Conservation (phyloP, 306 rosid species). For the Pyrus communis region DNA sequence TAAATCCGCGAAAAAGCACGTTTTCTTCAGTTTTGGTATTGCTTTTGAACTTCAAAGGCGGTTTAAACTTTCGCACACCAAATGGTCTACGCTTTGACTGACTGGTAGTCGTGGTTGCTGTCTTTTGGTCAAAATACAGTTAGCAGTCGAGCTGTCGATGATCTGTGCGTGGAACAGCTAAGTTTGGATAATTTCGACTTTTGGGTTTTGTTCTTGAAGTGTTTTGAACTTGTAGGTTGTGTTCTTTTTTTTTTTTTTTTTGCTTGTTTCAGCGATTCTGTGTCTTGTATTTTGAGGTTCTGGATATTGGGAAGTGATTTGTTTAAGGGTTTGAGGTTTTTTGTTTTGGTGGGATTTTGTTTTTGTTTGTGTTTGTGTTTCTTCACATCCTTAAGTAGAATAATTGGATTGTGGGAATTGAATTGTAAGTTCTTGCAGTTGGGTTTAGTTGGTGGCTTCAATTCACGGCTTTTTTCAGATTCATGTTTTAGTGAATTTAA, state of each 20-base stretch:
- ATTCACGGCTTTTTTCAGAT: not conserved
- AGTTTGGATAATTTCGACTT: not conserved
- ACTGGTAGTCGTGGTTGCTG: not conserved
- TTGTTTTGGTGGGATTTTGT: constrained; percentile 3
- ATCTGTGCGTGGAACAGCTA: not conserved
- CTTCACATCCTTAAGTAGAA: not conserved
- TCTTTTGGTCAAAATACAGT: not conserved
- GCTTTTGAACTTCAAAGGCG: not conserved
- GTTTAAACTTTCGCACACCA: constrained; percentile 2
- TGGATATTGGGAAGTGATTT: not conserved
- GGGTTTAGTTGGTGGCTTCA: not conserved
- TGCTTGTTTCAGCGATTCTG: not conserved
- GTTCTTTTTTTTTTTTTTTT: not conserved
- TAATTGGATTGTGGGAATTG: constrained; percentile 10
- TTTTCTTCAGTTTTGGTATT: not conserved
- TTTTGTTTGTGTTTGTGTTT: not conserved
- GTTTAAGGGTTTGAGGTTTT: not conserved
- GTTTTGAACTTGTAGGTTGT: constrained; percentile 1
- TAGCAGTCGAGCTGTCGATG: not conserved
- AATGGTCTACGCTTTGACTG: constrained; percentile 14
- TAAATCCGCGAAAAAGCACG: not conserved
- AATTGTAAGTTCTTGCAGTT: not conserved
- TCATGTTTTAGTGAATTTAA: not conserved
- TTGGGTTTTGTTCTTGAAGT: not conserved
- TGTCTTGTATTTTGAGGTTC: not conserved